These are phyloP conservation scores for Vanrija humicola DNA, from an alignment of 1,284 basidiomycete genomes.

Conservation along the genomic window DNA sequence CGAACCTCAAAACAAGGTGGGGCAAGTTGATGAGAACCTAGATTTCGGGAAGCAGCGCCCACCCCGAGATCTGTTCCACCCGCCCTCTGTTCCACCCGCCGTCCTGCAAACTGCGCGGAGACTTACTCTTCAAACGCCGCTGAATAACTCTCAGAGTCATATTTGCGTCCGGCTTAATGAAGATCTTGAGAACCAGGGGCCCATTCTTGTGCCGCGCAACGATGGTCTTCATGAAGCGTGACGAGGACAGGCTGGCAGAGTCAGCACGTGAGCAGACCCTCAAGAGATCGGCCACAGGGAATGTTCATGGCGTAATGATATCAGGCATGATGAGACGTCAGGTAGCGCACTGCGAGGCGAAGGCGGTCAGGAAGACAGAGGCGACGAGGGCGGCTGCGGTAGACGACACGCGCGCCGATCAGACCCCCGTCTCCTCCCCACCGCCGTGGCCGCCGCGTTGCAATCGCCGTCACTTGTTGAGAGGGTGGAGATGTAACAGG, in stretches of 20 bases:
- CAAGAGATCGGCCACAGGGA: not conserved
- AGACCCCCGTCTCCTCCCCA: too few species aligned
- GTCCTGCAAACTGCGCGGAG: not conserved
- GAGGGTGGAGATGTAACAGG: not conserved
- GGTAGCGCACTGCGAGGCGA: too few species aligned
- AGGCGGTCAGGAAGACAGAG: too few species aligned
- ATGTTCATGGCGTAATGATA: not conserved
- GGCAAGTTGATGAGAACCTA: too few species aligned
- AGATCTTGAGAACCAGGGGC: conserved; percentile 71
- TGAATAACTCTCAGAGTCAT: conserved; percentile 65
- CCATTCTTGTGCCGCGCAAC: conserved; percentile 68
- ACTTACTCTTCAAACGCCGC: conserved; percentile 64
- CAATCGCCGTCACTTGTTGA: too few species aligned
- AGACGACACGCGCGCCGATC: too few species aligned
- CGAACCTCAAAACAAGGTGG: too few species aligned
- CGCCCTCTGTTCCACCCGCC: too few species aligned
- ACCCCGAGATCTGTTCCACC: too few species aligned
- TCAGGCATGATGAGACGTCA: too few species aligned
- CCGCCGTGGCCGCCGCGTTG: not conserved
- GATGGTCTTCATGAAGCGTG: conserved; percentile 91
- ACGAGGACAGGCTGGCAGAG: conserved; percentile 59
- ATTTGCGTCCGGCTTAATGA: conserved; percentile 73
- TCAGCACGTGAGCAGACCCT: not conserved
- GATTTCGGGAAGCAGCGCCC: not conserved
- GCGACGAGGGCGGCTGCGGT: too few species aligned